Conservation (phyloP, 257 asterid genomes). For the Solanum tacnaense region DNA sequence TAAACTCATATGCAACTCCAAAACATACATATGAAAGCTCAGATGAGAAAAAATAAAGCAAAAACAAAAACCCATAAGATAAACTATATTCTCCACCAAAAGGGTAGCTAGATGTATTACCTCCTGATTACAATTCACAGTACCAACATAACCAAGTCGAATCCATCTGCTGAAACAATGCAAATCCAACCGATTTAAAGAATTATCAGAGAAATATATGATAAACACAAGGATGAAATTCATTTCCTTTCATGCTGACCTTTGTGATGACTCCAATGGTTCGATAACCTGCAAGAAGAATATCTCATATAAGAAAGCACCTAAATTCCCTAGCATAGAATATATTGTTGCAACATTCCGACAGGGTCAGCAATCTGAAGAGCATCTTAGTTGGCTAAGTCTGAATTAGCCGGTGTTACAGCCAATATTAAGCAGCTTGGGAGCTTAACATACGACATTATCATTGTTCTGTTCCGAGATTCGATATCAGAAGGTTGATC, state of each 20-base stretch:
- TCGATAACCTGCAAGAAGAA: slow-evolving; percentile 59
- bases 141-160: slow-evolving; percentile 71
- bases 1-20: neutral
- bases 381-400: slow-evolving; percentile 93
- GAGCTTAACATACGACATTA: slow-evolving; percentile 62
- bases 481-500: slow-evolving; percentile 96
- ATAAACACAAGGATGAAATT: neutral
- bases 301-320: neutral
- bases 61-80: neutral
- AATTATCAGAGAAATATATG: neutral
- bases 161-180: slow-evolving; percentile 67
- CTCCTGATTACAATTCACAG: slow-evolving; percentile 94
- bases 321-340: neutral
- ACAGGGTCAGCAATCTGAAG: slow-evolving; percentile 98
- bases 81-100: neutral
- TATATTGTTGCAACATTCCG: slow-evolving; percentile 26
- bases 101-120: slow-evolving; percentile 24
- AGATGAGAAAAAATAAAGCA: neutral
- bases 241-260: slow-evolving; percentile 21
- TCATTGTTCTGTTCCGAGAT: slow-evolving; percentile 85
- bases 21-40: neutral
- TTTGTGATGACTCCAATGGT: slow-evolving; percentile 93
- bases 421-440: slow-evolving; percentile 78
- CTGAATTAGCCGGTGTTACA: slow-evolving; percentile 96
- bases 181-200: neutral